Conservation (phyloP, 257 asterid species). For the Nicotiana attenuata region DNA sequence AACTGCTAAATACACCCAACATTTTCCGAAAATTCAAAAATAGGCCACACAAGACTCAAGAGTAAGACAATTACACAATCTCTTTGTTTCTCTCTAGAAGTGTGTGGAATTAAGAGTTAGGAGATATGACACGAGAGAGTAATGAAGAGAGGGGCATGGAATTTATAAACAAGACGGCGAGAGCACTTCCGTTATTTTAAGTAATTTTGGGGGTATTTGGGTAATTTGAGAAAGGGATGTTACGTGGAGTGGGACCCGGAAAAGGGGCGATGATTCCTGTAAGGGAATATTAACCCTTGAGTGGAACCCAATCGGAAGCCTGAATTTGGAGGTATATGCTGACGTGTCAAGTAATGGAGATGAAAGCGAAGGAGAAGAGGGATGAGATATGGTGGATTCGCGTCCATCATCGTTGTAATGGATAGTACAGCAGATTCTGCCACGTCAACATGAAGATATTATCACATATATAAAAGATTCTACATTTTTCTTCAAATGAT, state of each 20-base stretch:
- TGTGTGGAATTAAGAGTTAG: slow-evolving; percentile 14
- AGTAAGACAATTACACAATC: neutral
- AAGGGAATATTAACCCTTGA: neutral
- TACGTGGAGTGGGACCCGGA: slow-evolving; percentile 32
- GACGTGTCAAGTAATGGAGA: slow-evolving; percentile 35
- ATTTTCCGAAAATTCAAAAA: slow-evolving; percentile 17
- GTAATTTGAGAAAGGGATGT: neutral
- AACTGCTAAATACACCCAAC: slow-evolving; percentile 90
- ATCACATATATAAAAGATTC: neutral
- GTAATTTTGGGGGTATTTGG: neutral
- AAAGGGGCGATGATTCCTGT: slow-evolving; percentile 44
- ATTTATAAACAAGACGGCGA: slow-evolving; percentile 39
- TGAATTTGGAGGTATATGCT: slow-evolving; percentile 14
- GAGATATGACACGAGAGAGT: slow-evolving; percentile 18
- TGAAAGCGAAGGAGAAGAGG: slow-evolving; percentile 11
- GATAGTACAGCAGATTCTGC: slow-evolving; percentile 12
- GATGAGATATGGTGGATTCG: slow-evolving; percentile 3
- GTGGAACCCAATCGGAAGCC: slow-evolving; percentile 22
- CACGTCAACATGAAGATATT: slow-evolving; percentile 10
- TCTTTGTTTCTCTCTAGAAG: slow-evolving; percentile 17
- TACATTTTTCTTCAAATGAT: too few relatives aligned
- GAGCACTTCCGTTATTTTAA: slow-evolving; percentile 30
- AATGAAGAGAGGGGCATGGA: slow-evolving; percentile 3
- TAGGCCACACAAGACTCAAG: neutral
- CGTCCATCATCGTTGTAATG: slow-evolving; percentile 18